Base-by-base conservation (phyloP, 305 asterid species). In the Plantago coronopus region DNA sequence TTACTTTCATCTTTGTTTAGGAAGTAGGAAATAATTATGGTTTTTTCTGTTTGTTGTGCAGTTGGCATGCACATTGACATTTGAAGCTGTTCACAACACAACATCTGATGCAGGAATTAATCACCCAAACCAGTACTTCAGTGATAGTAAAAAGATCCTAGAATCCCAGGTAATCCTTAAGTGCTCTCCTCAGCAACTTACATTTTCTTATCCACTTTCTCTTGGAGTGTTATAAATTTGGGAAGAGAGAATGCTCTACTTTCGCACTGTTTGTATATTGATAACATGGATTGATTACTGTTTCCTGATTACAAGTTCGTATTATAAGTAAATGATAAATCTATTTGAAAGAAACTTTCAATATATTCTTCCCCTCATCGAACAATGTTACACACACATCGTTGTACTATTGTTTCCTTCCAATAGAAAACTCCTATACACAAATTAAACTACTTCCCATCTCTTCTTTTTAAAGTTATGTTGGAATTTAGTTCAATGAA, bases 11-110 rank as follows among this genome's bases (percentile, higher is more conserved):
- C 59, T 57, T 56, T 42, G n/a, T 25, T 54, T 16, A 0, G 16
- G 45, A 64, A 56, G 27, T 16, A 0, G 16, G 45, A 64, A 56
- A 34, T 31, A 69, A 46, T 54, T 23, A 49, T 64, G 68, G 62
- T 54, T 46, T 43, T 15, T 20, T 60, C 50, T 45, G 53, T 44
- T 66, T 64, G 34, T 58, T 67, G 40, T 74, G 78, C 86, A 93
- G 97, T 68, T 89, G 78, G 96, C 96, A n/a, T 94, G 99, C 48
- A 94, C 95, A 47, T 83, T 94, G 78, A 85, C 97, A 47, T 94
- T 87, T 76, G 99, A 94, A 82, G 95, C 97, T 72, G 78, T 89
- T 76, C 99, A 89, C 61, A 79, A 81, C 53, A 61, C 84, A 67
- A 74, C 90, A 47, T 89, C 93, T 75, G 97, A 89, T 64, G 85